Base-by-base conservation (phyloP, 108 stramenopile species). In the Nitzschia putrida region DNA sequence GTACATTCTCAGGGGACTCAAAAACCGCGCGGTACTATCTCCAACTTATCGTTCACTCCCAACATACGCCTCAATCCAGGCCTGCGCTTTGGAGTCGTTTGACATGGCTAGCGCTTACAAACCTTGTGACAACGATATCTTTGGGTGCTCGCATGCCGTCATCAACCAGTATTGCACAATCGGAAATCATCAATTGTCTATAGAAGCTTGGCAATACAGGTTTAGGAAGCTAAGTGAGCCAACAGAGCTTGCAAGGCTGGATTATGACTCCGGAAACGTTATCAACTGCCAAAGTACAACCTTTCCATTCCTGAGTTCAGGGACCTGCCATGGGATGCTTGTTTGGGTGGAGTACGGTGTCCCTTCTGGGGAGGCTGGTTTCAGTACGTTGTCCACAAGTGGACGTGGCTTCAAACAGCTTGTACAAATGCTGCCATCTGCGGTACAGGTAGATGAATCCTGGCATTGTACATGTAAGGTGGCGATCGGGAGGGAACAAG, bases 201-300 rank as follows among this genome's bases (percentile, higher is more conserved):
- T 91, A 3, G 83, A 81, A 2, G n/a, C 87, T 43, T 89, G 79
- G 77, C 81, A 94, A 68, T 94, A 91, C 58, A 60, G 73, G 10
- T 83, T 83, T 57, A 69, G 57, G 45, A 40, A 34, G 40, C 57
- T 91, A 10, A 76, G 88, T 10, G 74, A 82, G 42, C 22, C 61
- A 9, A 64, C 81, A 56, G 69, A 72, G 37, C 47, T 91, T 39
- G 83, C 85, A 21, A 80, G 54, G 42, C 45, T 90, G 3, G 61
- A 67, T 14, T 91, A 85, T 64, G 70, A 80, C 44, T 61, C 16
- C 13, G 25, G 53, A 34, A 53, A 56, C 18, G 20, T 8, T 2
- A 39, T 53, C 38, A 18, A 34, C 34, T 18, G n/a, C 21, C 8
- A 21, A 8, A 9, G 34, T 22, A 39, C 24, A 9, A 55, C 10